Conservation (phyloP, 495 filamentous ascomycete genomes). For the Hypoxylon subgilvum region DNA sequence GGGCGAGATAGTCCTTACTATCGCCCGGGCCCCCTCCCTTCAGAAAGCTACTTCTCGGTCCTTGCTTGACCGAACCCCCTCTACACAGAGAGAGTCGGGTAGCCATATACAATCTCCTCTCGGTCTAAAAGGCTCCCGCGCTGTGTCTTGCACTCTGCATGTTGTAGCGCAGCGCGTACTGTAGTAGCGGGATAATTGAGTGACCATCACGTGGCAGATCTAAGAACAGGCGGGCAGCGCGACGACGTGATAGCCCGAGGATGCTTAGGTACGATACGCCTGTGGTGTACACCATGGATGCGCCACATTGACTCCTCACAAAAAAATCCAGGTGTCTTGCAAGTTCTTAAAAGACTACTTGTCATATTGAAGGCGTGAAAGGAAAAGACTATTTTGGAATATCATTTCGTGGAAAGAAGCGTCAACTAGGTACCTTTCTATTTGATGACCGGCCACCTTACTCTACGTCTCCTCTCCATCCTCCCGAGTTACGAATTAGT, state of each 20-base stretch:
- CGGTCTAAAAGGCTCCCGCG: slow-evolving; percentile 22
- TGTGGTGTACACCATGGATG: slow-evolving; percentile 23
- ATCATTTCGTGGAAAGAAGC: too few relatives aligned
- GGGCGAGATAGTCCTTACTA: slow-evolving; percentile 6
- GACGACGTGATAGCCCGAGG: slow-evolving; percentile 21
- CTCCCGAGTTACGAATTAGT: too few relatives aligned
- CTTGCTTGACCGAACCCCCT: slow-evolving; percentile 22
- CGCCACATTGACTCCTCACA: slow-evolving; percentile 23
- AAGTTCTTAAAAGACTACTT: not conserved
- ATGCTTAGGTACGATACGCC: slow-evolving; percentile 12
- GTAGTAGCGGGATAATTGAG: not conserved
- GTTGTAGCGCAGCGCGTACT: not conserved
- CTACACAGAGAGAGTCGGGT: slow-evolving; percentile 4
- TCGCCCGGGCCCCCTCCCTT: slow-evolving; percentile 19
- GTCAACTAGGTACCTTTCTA: too few relatives aligned
- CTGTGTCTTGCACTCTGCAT: not conserved
- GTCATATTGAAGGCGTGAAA: too few relatives aligned
- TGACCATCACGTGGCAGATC: not conserved
- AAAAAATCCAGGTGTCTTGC: too few relatives aligned
- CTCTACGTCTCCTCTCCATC: too few relatives aligned
- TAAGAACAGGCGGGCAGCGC: slow-evolving; percentile 7
- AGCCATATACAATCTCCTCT: too few relatives aligned
- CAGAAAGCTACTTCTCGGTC: slow-evolving; percentile 30
- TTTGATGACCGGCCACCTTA: too few relatives aligned
- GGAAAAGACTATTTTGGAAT: too few relatives aligned